Base-by-base conservation (phyloP, 768 basidiomycete species). In the Trametes punicea region DNA sequence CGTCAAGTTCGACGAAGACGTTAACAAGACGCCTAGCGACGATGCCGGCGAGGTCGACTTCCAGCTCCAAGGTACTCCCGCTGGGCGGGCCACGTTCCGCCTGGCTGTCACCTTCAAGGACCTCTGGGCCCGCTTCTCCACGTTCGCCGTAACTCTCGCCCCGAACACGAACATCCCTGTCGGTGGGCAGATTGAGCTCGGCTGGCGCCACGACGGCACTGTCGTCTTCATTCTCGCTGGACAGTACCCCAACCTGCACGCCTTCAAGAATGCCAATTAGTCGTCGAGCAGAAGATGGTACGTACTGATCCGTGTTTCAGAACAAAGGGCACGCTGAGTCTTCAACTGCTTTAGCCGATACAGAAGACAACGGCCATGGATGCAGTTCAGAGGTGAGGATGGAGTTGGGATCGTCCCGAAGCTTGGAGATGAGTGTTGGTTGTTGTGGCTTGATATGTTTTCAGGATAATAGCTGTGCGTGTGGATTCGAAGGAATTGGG, bases 1-100 rank as follows among this genome's bases (percentile, higher is more conserved):
- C 46, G 54, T 55, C 54, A 34, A 55, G 38, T 55, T 44, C 33
- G 54, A 55, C 36, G 42, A 55, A 27, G 18, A 36, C 18, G 18
- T 20, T 6, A 31, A 25, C 45, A 48, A 47, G 33, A 6, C 26
- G 18, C 15, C 42, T 11, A 26, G 36, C 34, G 46, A 55, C 46
- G 54, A 47, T 26, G 54, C 34, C 8, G 54, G 45, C 36, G 54
- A 55, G 33, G 45, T 25, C 38, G 18, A 20, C 13, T 55, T 25
- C 54, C 27, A 36, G 36, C 4, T 55, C 26, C 38, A 26, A 10
- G 42, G 49, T 15, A 6, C 21, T 3, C 26, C 25, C 7, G 26
- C 10, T 26, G 49, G 39, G 5, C 25, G 41, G 39, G 36, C 23
- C 36, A 13, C 8, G 11, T 44, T 44, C 13, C 13, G 13, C 23